Conservation (phyloP, 768 basidiomycete species). For the Termitomyces sp. region DNA sequence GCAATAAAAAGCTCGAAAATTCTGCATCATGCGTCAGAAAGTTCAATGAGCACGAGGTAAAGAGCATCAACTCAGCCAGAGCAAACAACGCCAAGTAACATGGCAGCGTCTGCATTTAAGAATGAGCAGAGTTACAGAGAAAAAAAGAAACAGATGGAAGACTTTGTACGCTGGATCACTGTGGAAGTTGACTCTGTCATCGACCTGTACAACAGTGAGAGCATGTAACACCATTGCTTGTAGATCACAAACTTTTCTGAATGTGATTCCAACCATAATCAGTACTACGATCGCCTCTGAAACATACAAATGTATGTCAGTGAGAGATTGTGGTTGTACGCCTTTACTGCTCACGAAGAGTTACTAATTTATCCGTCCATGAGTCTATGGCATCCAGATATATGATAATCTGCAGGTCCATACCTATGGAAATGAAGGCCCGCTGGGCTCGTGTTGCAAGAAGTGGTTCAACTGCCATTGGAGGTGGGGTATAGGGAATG, state of each 20-base stretch:
- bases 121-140: not conserved
- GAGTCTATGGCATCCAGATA: not conserved
- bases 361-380: conserved; percentile 31
- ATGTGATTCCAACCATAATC: conserved; percentile 68
- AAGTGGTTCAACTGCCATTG: conserved; percentile 68
- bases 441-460: conserved; percentile 69
- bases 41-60: not conserved
- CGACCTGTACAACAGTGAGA: conserved; percentile 35
- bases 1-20: conserved; percentile 78
- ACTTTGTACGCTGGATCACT: conserved; percentile 52
- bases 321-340: not conserved
- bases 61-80: conserved; percentile 61
- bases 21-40: conserved; percentile 31
- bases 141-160: not conserved
- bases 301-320: conserved; percentile 3
- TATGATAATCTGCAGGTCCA: conserved; percentile 17
- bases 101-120: conserved; percentile 54
- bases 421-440: conserved; percentile 69
- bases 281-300: conserved; percentile 74
- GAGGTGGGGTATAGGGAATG: not conserved
- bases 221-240: not conserved
- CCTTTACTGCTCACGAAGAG: conserved; percentile 46
- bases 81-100: conserved; percentile 84
- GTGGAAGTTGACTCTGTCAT: conserved; percentile 37
- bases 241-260: conserved; percentile 45